These are phyloP conservation scores for Hypoxylon sp. DNA, from an alignment of 2,329 filamentous ascomycete genomes.

Conservation along the genomic window DNA sequence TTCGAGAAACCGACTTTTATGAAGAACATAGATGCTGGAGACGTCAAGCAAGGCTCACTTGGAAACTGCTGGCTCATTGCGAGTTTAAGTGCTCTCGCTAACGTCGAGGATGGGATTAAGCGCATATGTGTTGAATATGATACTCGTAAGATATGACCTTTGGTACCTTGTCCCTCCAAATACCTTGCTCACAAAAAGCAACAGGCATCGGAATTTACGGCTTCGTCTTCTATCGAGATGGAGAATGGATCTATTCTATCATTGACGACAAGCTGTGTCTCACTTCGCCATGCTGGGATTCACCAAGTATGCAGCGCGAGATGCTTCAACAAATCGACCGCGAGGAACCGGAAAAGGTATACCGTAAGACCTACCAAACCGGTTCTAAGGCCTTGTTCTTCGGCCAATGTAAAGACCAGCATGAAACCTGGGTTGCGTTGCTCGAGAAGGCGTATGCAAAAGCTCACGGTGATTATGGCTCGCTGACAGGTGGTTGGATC, in stretches of 20 bases:
- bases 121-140: constrained; percentile 83
- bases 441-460: constrained; percentile 89
- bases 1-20: constrained; percentile 81
- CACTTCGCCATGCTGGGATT: constrained; percentile 85
- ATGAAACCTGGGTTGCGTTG: constrained; percentile 86
- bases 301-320: constrained; percentile 80
- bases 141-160: constrained; percentile 60
- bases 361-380: constrained; percentile 79
- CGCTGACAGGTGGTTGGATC: constrained; percentile 79
- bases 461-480: constrained; percentile 82
- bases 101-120: constrained; percentile 78
- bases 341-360: constrained; percentile 79
- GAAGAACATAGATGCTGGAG: constrained; percentile 75
- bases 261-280: constrained; percentile 93
- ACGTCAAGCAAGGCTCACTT: constrained; percentile 82
- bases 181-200: constrained; percentile 56
- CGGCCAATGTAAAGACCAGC: constrained; percentile 79
- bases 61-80: constrained; percentile 91
- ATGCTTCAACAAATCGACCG: constrained; percentile 82
- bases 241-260: constrained; percentile 92
- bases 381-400: constrained; percentile 85
- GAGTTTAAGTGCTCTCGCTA: constrained; percentile 81
- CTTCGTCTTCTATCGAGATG: constrained; percentile 89
- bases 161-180: background rate
- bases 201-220: constrained; percentile 85